Evolutionary conservation across 495 filamentous ascomycete genomes (phyloP).

Genomic region (Aspergillus leporis): DNA sequence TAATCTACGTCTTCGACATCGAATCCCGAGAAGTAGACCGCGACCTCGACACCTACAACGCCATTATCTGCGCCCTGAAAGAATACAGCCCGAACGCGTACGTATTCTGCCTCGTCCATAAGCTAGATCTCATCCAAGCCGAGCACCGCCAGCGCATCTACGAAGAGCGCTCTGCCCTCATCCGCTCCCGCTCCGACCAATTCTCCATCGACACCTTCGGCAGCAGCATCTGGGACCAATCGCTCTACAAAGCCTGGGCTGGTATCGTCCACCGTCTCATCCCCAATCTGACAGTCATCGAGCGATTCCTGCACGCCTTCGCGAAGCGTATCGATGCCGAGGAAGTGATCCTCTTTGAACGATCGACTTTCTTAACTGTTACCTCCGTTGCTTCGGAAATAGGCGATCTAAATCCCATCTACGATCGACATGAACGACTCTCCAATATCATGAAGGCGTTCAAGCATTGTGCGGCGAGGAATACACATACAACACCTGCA

Average conservation of each 20-base stretch:
- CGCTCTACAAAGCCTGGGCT: constrained; percentile 97
- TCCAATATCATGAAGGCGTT: constrained; percentile 97
- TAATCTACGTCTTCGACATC: constrained; percentile 99
- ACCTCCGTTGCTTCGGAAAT: constrained; percentile 73
- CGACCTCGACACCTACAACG: constrained; percentile 84
- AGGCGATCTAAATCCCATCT: constrained; percentile 78
- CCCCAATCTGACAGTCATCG: constrained; percentile 87
- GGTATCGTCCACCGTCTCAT: constrained; percentile 95
- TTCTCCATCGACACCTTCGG: constrained; percentile 76
- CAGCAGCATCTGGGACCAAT: constrained; percentile 98
- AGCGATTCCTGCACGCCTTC: constrained; percentile 74
- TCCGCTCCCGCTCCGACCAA: constrained; percentile 71
- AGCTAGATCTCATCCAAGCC: constrained; percentile 94
- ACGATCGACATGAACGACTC: constrained; percentile 91
- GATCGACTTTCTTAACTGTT: constrained; percentile 92
- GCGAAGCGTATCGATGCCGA: constrained; percentile 84
- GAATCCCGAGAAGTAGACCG: constrained; percentile 90
- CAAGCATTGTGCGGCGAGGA: constrained; percentile 74
- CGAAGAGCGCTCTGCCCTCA: constrained; percentile 70
- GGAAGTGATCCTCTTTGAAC: constrained; percentile 93
- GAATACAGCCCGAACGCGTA: constrained; percentile 83
- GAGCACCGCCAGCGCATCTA: constrained; percentile 77
- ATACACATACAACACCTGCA: constrained; percentile 52
- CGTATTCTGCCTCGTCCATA: constrained; percentile 93
- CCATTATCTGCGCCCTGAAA: constrained; percentile 78